phyloP scores from a whole-genome alignment of 2,329 filamentous ascomycete species.

The Pyrenochaeta sp. region DNA sequence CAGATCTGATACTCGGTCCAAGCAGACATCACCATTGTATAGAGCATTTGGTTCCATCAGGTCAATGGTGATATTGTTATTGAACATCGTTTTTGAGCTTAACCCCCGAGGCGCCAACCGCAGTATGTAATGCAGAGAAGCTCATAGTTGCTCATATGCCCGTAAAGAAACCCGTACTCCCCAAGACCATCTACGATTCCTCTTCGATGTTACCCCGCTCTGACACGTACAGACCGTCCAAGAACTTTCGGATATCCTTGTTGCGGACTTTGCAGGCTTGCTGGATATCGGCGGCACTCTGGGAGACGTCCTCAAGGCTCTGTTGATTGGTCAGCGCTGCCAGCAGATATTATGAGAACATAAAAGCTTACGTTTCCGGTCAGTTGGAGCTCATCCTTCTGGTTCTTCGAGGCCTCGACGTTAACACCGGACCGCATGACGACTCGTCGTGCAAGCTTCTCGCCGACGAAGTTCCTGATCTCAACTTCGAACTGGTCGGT shows the following conservation, averaged over 20 bases:
- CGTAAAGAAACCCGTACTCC: conserved; percentile 51
- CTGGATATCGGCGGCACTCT: conserved; percentile 98
- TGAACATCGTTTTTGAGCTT: conserved; percentile 51
- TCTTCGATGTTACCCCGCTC: conserved; percentile 96
- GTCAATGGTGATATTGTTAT: conserved; percentile 46
- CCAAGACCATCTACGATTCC: conserved; percentile 53
- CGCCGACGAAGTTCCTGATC: conserved; percentile 82
- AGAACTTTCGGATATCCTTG: conserved; percentile 99
- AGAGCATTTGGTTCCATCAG: conserved; percentile 26
- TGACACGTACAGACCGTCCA: conserved; percentile 99
- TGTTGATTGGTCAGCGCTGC: conserved; percentile 30
- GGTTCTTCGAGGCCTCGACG: conserved; percentile 85
- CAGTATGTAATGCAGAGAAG: conserved; percentile 51
- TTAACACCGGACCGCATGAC: conserved; percentile 90
- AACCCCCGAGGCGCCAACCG: conserved; percentile 49
- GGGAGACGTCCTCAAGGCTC: conserved; percentile 94
- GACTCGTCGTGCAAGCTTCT: conserved; percentile 98
- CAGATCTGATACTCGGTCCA: not conserved
- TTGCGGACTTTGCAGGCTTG: conserved; percentile 99
- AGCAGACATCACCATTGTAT: conserved; percentile 2
- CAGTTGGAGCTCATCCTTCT: conserved; percentile 98
- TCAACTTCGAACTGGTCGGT: conserved; percentile 89
- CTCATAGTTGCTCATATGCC: conserved; percentile 52
- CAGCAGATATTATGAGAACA: not conserved
- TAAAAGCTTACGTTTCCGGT: conserved; percentile 72